A percentile compares a stretch with the other conserved stretches of the same genome.
phyloP scores from a whole-genome alignment of 495 filamentous ascomycete genomes.

The Neurospora sp. region DNA sequence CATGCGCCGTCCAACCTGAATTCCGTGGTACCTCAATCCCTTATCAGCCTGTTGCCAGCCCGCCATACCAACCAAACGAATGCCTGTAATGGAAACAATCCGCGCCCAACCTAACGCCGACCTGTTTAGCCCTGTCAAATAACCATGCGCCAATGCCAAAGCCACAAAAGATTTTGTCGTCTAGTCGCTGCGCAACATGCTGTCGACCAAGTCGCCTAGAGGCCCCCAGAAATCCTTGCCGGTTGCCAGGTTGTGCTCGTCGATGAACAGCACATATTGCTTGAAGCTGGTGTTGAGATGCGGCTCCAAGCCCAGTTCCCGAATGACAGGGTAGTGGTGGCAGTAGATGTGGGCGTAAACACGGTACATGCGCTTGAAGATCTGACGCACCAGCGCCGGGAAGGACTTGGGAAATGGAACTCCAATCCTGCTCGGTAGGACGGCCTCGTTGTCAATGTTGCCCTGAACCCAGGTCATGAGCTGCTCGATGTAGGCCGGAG shows the following conservation, averaged over 20 bases:
- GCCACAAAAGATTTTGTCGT: background rate
- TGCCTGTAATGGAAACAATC: background rate
- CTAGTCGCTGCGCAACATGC: constrained; percentile 87
- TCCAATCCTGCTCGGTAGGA: constrained; percentile 88
- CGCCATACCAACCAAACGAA: background rate
- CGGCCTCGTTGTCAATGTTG: constrained; percentile 89
- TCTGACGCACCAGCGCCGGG: constrained; percentile 72
- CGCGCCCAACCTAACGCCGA: background rate
- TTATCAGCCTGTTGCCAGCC: background rate
- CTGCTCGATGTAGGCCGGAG: constrained; percentile 94
- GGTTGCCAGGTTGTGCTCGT: constrained; percentile 79
- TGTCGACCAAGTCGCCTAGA: constrained; percentile 92
- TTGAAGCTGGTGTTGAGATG: constrained; percentile 99
- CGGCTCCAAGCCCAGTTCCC: constrained; percentile 89
- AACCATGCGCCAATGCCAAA: background rate
- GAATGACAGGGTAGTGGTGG: constrained; percentile 95
- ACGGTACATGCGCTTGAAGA: constrained; percentile 97
- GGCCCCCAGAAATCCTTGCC: constrained; percentile 98
- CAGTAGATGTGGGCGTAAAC: constrained; percentile 99
- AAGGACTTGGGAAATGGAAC: constrained; percentile 95
- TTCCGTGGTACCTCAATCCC: background rate
- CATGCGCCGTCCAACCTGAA: constrained; percentile 1
- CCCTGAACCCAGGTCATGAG: constrained; percentile 93
- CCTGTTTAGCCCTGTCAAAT: background rate
- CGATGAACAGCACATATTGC: constrained; percentile 95